phyloP scores from a whole-genome alignment of 1,139 yeast species.

The Taphrina wiesneri region DNA sequence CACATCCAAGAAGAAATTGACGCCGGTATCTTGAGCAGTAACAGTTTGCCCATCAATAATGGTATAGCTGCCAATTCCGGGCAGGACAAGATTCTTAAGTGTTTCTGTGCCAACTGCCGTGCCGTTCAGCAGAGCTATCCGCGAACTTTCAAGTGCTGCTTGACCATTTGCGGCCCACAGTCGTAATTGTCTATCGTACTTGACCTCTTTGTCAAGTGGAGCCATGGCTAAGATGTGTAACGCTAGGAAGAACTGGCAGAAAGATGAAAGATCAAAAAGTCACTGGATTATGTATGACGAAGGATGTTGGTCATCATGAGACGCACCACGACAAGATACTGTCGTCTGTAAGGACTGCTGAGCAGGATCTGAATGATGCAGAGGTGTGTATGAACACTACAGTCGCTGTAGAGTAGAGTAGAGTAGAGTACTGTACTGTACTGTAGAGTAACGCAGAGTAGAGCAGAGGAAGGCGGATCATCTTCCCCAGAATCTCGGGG shows the following conservation, averaged over 20 bases:
- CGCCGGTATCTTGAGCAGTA: slow-evolving; percentile 51
- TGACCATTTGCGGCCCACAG: slow-evolving; percentile 88
- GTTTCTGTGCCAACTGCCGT: slow-evolving; percentile 66
- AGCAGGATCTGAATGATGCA: no score
- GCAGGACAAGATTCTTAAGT: slow-evolving; percentile 73
- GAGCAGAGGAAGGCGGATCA: neutral
- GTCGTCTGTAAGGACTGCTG: no score
- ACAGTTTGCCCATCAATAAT: slow-evolving; percentile 56
- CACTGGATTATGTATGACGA: neutral
- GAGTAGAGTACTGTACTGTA: no score
- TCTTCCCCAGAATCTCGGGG: neutral
- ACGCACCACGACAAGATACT: no score
- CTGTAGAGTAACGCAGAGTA: no score
- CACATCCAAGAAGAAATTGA: slow-evolving; percentile 63
- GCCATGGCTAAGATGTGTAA: neutral
- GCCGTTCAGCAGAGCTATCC: slow-evolving; percentile 64
- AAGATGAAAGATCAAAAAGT: neutral
- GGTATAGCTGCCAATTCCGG: slow-evolving; percentile 63
- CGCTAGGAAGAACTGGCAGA: neutral
- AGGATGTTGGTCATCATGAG: no score
- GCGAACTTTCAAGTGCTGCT: slow-evolving; percentile 57
- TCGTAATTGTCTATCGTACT: slow-evolving; percentile 85
- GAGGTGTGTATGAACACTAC: no score
- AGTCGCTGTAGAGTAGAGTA: no score
- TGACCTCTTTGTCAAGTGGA: slow-evolving; percentile 40